phyloP scores from a whole-genome alignment of 2,329 filamentous ascomycete genomes.

The Fusarium succisae region DNA sequence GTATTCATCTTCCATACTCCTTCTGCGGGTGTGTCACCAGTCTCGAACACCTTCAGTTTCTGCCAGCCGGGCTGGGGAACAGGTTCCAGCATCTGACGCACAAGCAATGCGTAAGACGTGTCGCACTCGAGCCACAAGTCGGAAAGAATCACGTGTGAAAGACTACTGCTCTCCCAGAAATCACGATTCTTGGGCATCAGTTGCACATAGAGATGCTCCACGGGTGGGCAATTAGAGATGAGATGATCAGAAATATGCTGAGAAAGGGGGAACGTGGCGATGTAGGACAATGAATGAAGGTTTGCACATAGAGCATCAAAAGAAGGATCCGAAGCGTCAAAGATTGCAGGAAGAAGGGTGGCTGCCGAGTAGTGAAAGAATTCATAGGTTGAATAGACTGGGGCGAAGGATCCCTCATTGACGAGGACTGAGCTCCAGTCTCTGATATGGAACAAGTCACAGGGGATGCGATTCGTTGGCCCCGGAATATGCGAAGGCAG shows the following conservation, averaged over 20 bases:
- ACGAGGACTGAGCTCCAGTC: conserved; percentile 73
- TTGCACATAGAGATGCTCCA: conserved; percentile 66
- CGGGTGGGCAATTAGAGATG: conserved; percentile 56
- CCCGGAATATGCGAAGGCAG: conserved; percentile 23
- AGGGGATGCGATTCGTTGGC: conserved; percentile 36
- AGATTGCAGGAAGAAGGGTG: conserved; percentile 65
- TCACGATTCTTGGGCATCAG: conserved; percentile 51
- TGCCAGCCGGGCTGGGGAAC: conserved; percentile 47
- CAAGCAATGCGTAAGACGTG: conserved; percentile 59
- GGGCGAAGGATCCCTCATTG: conserved; percentile 80
- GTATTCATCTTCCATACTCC: conserved; percentile 59
- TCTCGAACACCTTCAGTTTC: conserved; percentile 59
- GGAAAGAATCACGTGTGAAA: conserved; percentile 52
- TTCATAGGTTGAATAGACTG: conserved; percentile 75
- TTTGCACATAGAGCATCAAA: conserved; percentile 50
- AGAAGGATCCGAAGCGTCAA: conserved; percentile 53
- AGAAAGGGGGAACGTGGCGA: conserved; percentile 73
- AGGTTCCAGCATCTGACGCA: conserved; percentile 50
- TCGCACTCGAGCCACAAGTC: conserved; percentile 65
- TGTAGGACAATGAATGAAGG: conserved; percentile 64
- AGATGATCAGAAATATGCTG: conserved; percentile 65
- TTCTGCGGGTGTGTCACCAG: conserved; percentile 56
- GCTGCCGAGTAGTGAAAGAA: conserved; percentile 73
- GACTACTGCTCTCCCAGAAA: conserved; percentile 49
- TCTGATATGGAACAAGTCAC: conserved; percentile 64